Evolutionary conservation across 2,329 filamentous ascomycete species (phyloP).

Genomic region (Fusarium pseudoanthophilum): DNA sequence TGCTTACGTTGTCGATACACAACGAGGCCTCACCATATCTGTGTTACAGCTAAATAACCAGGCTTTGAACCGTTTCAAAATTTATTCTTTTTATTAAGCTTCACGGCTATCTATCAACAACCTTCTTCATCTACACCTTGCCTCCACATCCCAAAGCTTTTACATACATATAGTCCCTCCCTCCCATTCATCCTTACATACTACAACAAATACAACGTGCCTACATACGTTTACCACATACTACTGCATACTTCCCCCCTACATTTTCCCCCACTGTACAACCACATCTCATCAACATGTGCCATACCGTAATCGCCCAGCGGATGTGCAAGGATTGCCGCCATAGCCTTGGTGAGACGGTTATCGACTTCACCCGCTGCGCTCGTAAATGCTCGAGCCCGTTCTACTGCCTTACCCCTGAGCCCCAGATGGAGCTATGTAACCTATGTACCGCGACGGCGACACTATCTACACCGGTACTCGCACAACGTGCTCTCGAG

Average conservation of each 20-base stretch:
- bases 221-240: background rate
- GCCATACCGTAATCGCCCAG: constrained; percentile 46
- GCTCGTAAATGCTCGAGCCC: constrained; percentile 47
- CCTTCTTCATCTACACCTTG: background rate
- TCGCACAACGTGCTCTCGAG: constrained; percentile 37
- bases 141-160: constrained; percentile 1
- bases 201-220: background rate
- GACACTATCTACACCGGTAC: constrained; percentile 42
- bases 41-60: constrained; percentile 36
- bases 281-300: constrained; percentile 40
- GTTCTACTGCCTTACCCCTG: constrained; percentile 46
- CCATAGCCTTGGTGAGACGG: constrained; percentile 44
- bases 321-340: constrained; percentile 46
- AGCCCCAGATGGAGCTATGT: constrained; percentile 44
- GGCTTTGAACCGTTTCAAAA: constrained; percentile 14
- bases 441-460: constrained; percentile 37
- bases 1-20: constrained; percentile 39
- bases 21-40: constrained; percentile 33
- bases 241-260: background rate
- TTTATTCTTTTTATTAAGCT: constrained; percentile 21
- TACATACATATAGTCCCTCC: constrained; percentile 5
- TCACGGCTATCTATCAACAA: constrained; percentile 9
- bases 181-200: background rate
- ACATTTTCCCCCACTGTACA: constrained; percentile 8
- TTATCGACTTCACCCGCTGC: constrained; percentile 46